Evolutionary conservation across 257 asterid species (phyloP), one percentile per base, ranked within the genome.

Genomic region (Striga asiatica): DNA sequence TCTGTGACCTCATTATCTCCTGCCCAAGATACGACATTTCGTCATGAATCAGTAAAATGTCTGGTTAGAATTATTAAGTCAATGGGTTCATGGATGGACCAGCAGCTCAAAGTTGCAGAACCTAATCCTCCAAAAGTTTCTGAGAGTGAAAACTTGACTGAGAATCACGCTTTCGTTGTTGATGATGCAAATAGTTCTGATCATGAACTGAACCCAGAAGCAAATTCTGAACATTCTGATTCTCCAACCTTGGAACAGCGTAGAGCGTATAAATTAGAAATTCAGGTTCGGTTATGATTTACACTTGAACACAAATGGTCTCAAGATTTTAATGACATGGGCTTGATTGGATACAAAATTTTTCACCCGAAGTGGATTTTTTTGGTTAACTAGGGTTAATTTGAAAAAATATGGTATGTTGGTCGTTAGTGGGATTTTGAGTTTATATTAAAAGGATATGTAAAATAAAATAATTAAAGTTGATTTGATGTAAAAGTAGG

Each of bases 81-180:
- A 23, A 82, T 88, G 95, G 98, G 95, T 41, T 67, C 76, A 58
- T 92, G 97, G 97, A 84, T 92, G 97, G 98, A 92, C 80, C 95
- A 80, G 60, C 95, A 92, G 75, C 80, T 92, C 67, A 91, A 80
- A 79, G 74, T 74, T 60, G 96, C 87, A 69, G 98, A 89, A 31
- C 22, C 56, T 22, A 67, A 68, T 73, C 74, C 65, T 43, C 66
- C 73, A n/a, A 78, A 70, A 67, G 39, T 54, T 24, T 58, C 83
- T 54, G 95, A 84, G 69, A 72, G 68, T 59, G 98, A 84, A 58
- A 76, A 69, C 55, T 50, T 47, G 60, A 55, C 72, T 4, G 98
- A 92, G 64, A 79, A 48, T 45, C 37, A 68, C 50, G 34, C 43
- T 16, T 60, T 50, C 69, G 48, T 43, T 41, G 38, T 61, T 27